phyloP scores from a whole-genome alignment of 805 yeast genomes.

The Saccharomycopsis capsularis region DNA sequence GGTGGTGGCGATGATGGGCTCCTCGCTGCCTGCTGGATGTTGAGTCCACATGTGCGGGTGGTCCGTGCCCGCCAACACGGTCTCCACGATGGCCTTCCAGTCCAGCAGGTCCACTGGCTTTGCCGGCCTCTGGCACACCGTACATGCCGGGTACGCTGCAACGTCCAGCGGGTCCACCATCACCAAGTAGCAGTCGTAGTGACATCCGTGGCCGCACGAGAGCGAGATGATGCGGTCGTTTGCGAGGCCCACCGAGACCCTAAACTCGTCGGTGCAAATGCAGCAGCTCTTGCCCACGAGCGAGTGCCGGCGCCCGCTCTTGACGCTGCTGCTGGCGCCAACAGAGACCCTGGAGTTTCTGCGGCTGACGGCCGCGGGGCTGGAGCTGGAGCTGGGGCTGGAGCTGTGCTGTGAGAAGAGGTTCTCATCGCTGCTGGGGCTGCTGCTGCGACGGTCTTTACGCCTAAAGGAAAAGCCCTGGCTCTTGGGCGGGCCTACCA shows the following conservation, averaged over 20 bases:
- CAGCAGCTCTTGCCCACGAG: conserved; percentile 3
- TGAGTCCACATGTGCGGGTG: background rate
- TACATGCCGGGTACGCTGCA: conserved; percentile 12
- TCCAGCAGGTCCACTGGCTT: conserved; percentile 15
- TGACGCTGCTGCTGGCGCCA: background rate
- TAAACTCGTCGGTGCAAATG: conserved; percentile 5
- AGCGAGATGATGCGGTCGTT: conserved; percentile 11
- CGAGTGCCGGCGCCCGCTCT: background rate
- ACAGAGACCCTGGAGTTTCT: background rate
- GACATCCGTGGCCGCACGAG: conserved; percentile 18
- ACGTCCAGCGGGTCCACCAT: conserved; percentile 10
- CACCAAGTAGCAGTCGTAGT: conserved; percentile 15
- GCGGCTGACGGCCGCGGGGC: background rate
- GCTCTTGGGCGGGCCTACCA: background rate
- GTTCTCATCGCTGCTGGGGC: background rate
- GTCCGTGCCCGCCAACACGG: conserved; percentile 1
- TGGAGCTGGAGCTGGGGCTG: background rate
- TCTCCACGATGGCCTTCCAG: conserved; percentile 8
- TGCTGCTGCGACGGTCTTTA: background rate
- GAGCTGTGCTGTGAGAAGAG: background rate
- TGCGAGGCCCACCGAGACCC: background rate
- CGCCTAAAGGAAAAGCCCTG: background rate
- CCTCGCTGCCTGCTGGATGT: background rate
- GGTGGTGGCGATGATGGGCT: background rate
- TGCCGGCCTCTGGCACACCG: conserved; percentile 6